Base-by-base conservation (phyloP, 345 rosid species). In the Noccaea caerulescens region DNA sequence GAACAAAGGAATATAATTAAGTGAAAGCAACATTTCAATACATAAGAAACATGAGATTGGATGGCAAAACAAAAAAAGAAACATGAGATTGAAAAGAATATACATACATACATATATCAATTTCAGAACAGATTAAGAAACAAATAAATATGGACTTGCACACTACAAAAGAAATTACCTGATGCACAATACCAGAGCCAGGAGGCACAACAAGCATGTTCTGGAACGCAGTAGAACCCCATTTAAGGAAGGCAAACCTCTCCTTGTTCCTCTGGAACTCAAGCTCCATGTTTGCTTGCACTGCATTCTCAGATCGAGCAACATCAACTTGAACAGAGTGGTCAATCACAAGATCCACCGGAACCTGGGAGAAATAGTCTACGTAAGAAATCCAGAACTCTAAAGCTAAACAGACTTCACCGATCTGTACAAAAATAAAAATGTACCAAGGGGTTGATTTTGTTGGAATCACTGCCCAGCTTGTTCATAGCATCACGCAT, bases 401-500 rank as follows among this genome's bases (percentile, higher is more conserved):
- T 25, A 63, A 42, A 20, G 44, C 11, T 14, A 66, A 57, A 65
- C 68, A 66, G 30, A 59, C 33, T 8, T 18, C 13, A 66, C 13
- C 5, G 3, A 20, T 2, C 32, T 9, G 30, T 66, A 1, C 18
- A 52, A 41, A 14, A 25, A 27, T 33, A 46, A 30, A 30, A 39
- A 57, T 72, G 0, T 68, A 93, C 97, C 91, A 91, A 77, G 11
- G 97, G 98, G 72, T 93, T 93, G 74, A 93, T 93, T 86, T 93
- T 93, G 79, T 73, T 81, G 14, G 96, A 74, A 74, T 91, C 98
- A 83, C 97, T 81, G 36, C 96, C 96, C 45, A 93, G 88, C 18
- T 77, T 89, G 73, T 76, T 83, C 97, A 93, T 91, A 12, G 98
- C 98, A 86, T 93, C 98, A 77, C 98, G 98, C 98, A 93, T 93